Percentiles rank a stretch among this genome's conserved stretches.
Conservation (phyloP, 768 basidiomycete genomes). For the Agaricus blazei region DNA sequence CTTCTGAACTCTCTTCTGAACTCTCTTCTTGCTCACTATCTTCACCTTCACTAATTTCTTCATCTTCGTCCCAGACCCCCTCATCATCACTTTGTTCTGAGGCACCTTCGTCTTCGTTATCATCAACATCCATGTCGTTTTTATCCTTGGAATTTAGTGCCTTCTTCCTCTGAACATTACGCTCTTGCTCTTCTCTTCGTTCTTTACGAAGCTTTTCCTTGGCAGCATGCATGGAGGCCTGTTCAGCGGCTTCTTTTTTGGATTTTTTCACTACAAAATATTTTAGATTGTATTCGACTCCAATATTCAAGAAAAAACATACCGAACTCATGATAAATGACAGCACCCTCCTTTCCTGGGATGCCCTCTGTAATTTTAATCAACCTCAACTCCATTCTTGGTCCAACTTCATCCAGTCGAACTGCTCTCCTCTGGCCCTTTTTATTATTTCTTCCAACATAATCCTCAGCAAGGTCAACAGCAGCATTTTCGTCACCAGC, state of each 20-base stretch:
- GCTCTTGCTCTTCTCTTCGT: conserved; percentile 84
- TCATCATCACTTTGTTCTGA: conserved; percentile 34
- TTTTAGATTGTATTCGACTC: conserved; percentile 2
- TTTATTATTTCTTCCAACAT: conserved; percentile 91
- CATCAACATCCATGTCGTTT: conserved; percentile 24
- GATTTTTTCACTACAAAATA: conserved; percentile 77
- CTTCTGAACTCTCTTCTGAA: conserved; percentile 45
- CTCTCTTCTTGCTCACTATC: conserved; percentile 34
- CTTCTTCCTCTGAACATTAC: conserved; percentile 85
- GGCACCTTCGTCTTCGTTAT: conserved; percentile 25
- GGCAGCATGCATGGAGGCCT: conserved; percentile 71
- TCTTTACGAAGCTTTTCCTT: conserved; percentile 73
- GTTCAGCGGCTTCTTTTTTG: conserved; percentile 62
- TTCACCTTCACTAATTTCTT: conserved; percentile 57
- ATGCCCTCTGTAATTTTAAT: conserved; percentile 94
- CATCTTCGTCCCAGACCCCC: conserved; percentile 49
- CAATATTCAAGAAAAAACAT: conserved; percentile 23
- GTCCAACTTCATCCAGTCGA: conserved; percentile 89
- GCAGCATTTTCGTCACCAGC: conserved; percentile 85
- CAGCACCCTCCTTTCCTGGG: conserved; percentile 89
- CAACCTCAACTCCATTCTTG: conserved; percentile 87
- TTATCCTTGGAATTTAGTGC: conserved; percentile 24
- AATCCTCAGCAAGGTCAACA: conserved; percentile 85
- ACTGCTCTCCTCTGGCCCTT: conserved; percentile 90
- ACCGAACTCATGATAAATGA: conserved; percentile 96